phyloP scores from a whole-genome alignment of 2,329 filamentous ascomycete species.

The Dothiorella sarmentorum region DNA sequence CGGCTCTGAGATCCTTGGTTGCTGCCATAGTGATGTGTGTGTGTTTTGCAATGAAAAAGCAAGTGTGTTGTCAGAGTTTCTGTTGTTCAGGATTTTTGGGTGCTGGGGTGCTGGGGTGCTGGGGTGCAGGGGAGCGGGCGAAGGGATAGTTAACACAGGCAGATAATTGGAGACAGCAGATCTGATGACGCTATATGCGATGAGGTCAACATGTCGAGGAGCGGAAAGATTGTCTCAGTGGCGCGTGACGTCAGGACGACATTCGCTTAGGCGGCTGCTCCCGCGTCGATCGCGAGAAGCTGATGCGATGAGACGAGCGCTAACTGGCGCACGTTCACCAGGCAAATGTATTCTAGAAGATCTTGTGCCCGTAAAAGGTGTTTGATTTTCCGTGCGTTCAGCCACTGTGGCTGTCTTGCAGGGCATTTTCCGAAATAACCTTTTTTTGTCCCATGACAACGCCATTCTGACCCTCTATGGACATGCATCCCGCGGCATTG shows the following conservation, averaged over 20 bases:
- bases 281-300: conserved; percentile 3
- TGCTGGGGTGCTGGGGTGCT: too few species aligned
- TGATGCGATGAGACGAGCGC: not conserved
- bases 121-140: not conserved
- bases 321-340: not conserved
- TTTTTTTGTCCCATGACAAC: not conserved
- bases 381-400: not conserved
- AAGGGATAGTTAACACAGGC: not conserved
- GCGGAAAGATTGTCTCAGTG: not conserved
- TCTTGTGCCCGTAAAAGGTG: not conserved
- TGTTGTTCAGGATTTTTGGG: too few species aligned
- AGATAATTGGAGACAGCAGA: not conserved
- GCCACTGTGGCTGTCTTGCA: not conserved
- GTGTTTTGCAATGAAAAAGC: not conserved
- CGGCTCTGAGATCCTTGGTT: conserved; percentile 47
- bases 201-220: not conserved
- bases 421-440: not conserved
- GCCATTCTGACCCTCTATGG: not conserved
- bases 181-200: not conserved
- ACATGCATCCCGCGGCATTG: not conserved
- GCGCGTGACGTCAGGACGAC: conserved; percentile 1
- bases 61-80: not conserved
- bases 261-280: conserved; percentile 3
- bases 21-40: conserved; percentile 37
- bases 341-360: not conserved